Evolutionary conservation across 75 land plant genomes (phyloP).

Genomic region (Cupressus sempervirens): DNA sequence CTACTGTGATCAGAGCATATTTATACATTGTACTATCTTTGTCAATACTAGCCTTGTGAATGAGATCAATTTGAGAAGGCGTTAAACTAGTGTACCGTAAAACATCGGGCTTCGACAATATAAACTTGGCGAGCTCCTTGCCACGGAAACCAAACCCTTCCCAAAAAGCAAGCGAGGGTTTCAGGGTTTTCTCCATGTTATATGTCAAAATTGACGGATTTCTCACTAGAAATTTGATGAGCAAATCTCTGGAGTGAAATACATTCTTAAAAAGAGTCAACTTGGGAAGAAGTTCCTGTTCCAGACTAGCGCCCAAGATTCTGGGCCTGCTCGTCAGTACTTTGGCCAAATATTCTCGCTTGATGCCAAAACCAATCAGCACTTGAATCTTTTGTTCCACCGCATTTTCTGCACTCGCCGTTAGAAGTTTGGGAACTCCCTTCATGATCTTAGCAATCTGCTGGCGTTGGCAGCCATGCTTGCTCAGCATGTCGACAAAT

Average conservation of each 20-base stretch:
- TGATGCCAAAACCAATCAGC: not conserved
- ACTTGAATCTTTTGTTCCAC: not conserved
- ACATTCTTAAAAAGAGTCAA: conserved; percentile 6
- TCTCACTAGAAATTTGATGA: conserved; percentile 15
- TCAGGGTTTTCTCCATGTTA: conserved; percentile 20
- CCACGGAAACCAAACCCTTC: conserved; percentile 20
- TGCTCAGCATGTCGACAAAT: not conserved
- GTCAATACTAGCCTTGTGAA: conserved; percentile 14
- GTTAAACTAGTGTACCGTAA: conserved; percentile 17
- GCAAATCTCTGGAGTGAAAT: conserved; percentile 17
- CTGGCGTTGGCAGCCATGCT: not conserved
- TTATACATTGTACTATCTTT: conserved; percentile 26
- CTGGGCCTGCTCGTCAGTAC: not conserved
- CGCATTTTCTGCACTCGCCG: not conserved
- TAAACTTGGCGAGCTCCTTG: conserved; percentile 17
- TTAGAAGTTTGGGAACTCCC: not conserved
- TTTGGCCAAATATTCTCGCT: not conserved
- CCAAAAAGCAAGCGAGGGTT: conserved; percentile 24
- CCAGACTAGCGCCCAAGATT: not conserved
- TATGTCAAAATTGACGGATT: conserved; percentile 39
- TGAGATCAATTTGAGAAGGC: conserved; percentile 26
- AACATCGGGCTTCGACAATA: conserved; percentile 25
- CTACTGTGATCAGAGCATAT: conserved; percentile 26
- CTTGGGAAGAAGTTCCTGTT: not conserved
- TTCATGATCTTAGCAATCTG: not conserved